Conservation (phyloP, 192 early-diverging fungal genomes). For the Coemansia sp. region DNA sequence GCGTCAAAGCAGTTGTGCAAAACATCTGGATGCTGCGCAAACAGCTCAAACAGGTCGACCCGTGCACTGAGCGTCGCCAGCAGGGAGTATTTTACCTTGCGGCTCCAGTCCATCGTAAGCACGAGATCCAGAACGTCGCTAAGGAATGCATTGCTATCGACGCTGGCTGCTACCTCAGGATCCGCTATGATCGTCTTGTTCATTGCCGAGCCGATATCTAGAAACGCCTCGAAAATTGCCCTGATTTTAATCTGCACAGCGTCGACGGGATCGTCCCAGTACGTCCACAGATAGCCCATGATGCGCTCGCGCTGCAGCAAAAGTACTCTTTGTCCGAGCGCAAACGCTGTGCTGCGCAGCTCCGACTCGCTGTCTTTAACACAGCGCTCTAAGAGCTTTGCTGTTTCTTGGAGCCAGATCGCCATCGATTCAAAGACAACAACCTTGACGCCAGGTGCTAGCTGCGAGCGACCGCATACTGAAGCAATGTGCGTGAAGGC, state of each 20-base stretch:
- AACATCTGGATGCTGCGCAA: constrained; percentile 63
- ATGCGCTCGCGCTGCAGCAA: constrained; percentile 59
- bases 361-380: constrained; percentile 1
- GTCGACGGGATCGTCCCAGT: constrained; percentile 89
- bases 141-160: constrained; percentile 53
- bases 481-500: constrained; percentile 65
- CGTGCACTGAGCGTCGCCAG: constrained; percentile 61
- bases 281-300: constrained; percentile 74
- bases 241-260: constrained; percentile 73
- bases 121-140: constrained; percentile 65
- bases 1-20: constrained; percentile 64
- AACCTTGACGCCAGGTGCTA: constrained; percentile 68
- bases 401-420: constrained; percentile 67
- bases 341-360: constrained; percentile 25
- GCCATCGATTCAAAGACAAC: constrained; percentile 77
- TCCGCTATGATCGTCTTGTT: constrained; percentile 18
- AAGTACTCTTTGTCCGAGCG: constrained; percentile 48
- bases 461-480: constrained; percentile 64
- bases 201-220: constrained; percentile 64
- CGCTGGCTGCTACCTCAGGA: constrained; percentile 7
- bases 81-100: constrained; percentile 83
- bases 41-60: constrained; percentile 55
- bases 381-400: constrained; percentile 44
- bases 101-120: constrained; percentile 75
- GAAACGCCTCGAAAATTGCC: constrained; percentile 69